Conservation (phyloP, 495 filamentous ascomycete species). For the Neurospora terricola region DNA sequence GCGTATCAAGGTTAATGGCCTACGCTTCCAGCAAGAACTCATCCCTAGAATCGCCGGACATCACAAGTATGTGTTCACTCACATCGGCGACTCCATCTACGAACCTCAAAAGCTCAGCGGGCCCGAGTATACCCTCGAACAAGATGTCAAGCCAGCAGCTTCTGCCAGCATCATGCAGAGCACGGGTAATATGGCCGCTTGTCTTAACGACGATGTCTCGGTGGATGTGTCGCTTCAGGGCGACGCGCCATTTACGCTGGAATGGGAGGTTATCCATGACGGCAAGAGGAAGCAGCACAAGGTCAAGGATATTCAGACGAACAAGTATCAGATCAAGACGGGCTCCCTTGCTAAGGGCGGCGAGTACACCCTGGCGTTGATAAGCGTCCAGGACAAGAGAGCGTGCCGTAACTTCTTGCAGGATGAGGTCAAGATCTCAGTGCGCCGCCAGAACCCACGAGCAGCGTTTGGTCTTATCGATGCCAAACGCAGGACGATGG, state of each 20-base stretch:
- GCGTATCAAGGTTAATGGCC: constrained; percentile 40
- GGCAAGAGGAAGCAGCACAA: constrained; percentile 66
- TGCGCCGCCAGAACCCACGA: constrained; percentile 76
- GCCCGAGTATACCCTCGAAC: constrained; percentile 53
- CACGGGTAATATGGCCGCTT: constrained; percentile 47
- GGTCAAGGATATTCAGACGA: constrained; percentile 49
- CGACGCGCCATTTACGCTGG: constrained; percentile 75
- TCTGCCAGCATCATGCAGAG: constrained; percentile 59
- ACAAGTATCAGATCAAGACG: constrained; percentile 60
- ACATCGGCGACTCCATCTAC: constrained; percentile 76
- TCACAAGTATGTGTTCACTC: constrained; percentile 75
- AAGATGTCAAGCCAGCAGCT: constrained; percentile 86
- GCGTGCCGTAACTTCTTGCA: constrained; percentile 77
- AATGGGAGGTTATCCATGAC: constrained; percentile 89
- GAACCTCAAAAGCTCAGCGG: constrained; percentile 44
- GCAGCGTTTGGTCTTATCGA: constrained; percentile 77
- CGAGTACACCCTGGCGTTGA: constrained; percentile 75
- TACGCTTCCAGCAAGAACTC: constrained; percentile 72
- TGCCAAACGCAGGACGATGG: constrained; percentile 57
- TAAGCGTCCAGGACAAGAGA: constrained; percentile 73
- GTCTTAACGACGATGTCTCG: constrained; percentile 69
- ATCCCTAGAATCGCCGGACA: constrained; percentile 73
- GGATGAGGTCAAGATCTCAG: constrained; percentile 70
- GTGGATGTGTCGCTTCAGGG: constrained; percentile 67
- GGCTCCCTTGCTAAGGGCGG: constrained; percentile 65